Conservation (phyloP, 2,329 filamentous ascomycete species). For the Akanthomyces lecanii region DNA sequence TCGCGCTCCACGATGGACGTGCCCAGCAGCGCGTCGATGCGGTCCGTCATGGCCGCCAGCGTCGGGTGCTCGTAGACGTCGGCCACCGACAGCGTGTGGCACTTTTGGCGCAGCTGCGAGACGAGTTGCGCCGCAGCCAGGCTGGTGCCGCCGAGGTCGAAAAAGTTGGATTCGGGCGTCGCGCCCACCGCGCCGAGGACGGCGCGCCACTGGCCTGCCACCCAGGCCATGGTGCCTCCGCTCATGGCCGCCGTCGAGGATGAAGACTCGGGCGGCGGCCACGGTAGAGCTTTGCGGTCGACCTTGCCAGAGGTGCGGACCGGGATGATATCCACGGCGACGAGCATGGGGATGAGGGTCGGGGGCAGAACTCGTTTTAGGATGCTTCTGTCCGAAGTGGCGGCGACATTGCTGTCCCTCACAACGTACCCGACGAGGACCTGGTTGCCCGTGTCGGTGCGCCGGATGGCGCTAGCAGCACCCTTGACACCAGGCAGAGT, state of each 20-base stretch:
- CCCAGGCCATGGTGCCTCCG: slow-evolving; percentile 19
- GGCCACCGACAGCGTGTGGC: slow-evolving; percentile 22
- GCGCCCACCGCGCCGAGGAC: slow-evolving; percentile 20
- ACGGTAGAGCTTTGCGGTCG: slow-evolving; percentile 21
- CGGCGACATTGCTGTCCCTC: background rate
- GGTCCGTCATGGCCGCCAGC: slow-evolving; percentile 19
- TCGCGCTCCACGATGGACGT: slow-evolving; percentile 16
- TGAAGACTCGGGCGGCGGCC: slow-evolving; percentile 4
- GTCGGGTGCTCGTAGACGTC: slow-evolving; percentile 22
- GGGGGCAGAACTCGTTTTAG: slow-evolving; percentile 18
- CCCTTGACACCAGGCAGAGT: slow-evolving; percentile 22
- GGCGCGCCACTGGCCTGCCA: slow-evolving; percentile 22
- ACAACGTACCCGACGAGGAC: slow-evolving; percentile 23
- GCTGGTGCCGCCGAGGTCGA: slow-evolving; percentile 24
- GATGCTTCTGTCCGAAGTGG: slow-evolving; percentile 14
- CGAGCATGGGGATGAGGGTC: slow-evolving; percentile 22
- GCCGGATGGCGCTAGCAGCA: slow-evolving; percentile 20
- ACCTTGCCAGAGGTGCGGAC: slow-evolving; percentile 24
- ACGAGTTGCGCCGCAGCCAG: slow-evolving; percentile 23
- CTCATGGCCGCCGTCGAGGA: background rate
- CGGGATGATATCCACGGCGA: slow-evolving; percentile 20
- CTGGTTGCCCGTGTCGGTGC: slow-evolving; percentile 22
- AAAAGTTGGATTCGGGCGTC: slow-evolving; percentile 19
- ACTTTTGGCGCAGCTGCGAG: slow-evolving; percentile 20
- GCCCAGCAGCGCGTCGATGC: slow-evolving; percentile 20